Conservation (phyloP, 768 basidiomycete genomes). For the Lentinula aciculospora region DNA sequence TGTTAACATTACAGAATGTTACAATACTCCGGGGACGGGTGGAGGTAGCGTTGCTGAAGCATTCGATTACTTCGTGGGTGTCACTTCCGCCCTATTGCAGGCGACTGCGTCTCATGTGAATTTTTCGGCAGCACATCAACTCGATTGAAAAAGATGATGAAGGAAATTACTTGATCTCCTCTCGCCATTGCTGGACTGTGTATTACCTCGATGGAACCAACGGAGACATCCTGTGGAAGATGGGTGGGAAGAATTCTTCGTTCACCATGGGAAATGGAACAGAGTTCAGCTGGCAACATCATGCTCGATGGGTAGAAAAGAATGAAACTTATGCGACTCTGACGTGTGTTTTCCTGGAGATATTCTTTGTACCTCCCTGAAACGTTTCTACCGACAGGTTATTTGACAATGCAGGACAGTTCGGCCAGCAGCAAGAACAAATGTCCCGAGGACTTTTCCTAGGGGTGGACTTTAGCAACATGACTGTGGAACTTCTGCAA, state of each 20-base stretch:
- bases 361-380: neutral
- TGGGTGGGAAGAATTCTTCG: constrained; percentile 13
- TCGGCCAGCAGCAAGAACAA: neutral
- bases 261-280: constrained; percentile 11
- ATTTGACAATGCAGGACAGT: constrained; percentile 3
- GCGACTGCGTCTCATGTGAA: neutral
- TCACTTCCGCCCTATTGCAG: neutral
- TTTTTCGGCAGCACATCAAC: constrained; percentile 2
- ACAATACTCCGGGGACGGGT: neutral
- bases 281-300: constrained; percentile 15
- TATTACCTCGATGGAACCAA: constrained; percentile 13
- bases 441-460: constrained; percentile 3
- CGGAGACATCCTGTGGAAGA: constrained; percentile 15
- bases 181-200: constrained; percentile 12
- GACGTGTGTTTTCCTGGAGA: neutral
- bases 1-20: constrained; percentile 1
- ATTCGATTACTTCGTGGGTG: constrained; percentile 1
- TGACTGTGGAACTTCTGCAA: neutral
- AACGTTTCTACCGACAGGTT: neutral
- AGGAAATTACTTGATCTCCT: constrained; percentile 15
- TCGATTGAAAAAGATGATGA: constrained; percentile 10
- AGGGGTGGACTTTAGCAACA: constrained; percentile 1
- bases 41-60: neutral
- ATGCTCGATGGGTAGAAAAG: constrained; percentile 13
- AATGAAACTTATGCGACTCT: constrained; percentile 10